Percentiles rank a stretch among this genome's conserved stretches.
Evolutionary conservation across 2,329 filamentous ascomycete genomes (phyloP).

Genomic region (Colletotrichum echinochloae): DNA sequence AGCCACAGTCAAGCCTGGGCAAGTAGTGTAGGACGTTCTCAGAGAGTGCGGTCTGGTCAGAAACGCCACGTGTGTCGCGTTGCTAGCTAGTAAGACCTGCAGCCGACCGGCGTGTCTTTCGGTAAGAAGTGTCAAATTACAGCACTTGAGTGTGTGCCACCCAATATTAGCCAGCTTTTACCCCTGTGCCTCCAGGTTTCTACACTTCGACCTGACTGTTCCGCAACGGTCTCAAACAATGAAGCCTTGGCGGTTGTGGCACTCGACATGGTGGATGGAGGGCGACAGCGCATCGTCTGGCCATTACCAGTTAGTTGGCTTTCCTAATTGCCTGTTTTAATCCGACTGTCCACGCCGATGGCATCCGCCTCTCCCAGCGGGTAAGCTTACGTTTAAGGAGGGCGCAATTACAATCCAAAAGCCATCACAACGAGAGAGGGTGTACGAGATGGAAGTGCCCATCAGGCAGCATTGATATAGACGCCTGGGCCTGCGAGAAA

Average conservation of each 20-base stretch:
- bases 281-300: conserved; percentile 10
- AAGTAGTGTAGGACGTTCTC: neutral
- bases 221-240: conserved; percentile 7
- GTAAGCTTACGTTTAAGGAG: neutral
- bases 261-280: conserved; percentile 8
- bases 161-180: conserved; percentile 20
- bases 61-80: conserved; percentile 36
- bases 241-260: neutral
- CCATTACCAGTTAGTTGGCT: conserved; percentile 18
- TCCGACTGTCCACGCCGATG: neutral
- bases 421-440: neutral
- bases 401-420: neutral
- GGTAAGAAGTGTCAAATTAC: conserved; percentile 11
- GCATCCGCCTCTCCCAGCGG: neutral
- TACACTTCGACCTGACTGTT: conserved; percentile 4
- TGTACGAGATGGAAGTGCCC: neutral
- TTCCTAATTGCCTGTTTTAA: conserved; percentile 11
- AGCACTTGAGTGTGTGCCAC: conserved; percentile 17
- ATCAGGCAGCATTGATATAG: conserved; percentile 22
- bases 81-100: conserved; percentile 21
- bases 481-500: conserved; percentile 4
- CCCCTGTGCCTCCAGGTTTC: conserved; percentile 23
- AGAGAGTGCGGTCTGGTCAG: conserved; percentile 7
- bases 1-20: neutral
- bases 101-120: conserved; percentile 20